Evolutionary conservation across 768 basidiomycete genomes (phyloP).

Genomic region (Auricularia heimuer): DNA sequence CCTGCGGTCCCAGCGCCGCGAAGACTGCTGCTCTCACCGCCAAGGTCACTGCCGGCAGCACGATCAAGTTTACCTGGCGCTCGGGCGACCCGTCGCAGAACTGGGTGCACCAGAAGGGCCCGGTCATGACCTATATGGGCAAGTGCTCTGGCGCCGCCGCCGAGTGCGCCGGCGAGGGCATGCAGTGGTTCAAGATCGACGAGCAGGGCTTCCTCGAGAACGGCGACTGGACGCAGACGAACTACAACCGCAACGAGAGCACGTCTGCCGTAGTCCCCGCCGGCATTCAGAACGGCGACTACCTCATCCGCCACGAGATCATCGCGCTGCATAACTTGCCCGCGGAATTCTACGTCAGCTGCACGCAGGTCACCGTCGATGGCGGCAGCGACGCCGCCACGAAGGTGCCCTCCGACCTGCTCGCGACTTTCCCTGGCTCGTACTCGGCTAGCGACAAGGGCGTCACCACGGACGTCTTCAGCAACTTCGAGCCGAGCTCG

Average conservation of each 20-base stretch:
- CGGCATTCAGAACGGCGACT: background rate
- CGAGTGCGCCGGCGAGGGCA: background rate
- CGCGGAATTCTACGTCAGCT: background rate
- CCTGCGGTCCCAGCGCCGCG: too few relatives aligned
- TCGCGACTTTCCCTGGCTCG: background rate
- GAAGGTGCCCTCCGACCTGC: background rate
- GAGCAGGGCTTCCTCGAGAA: background rate
- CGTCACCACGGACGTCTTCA: background rate
- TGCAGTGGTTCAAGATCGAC: background rate
- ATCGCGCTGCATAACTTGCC: background rate
- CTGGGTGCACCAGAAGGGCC: constrained; percentile 2
- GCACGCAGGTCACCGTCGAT: background rate
- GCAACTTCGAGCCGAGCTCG: background rate
- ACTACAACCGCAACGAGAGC: background rate
- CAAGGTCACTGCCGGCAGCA: too few relatives aligned
- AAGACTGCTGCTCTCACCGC: too few relatives aligned
- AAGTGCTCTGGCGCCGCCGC: background rate
- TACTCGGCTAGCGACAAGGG: background rate
- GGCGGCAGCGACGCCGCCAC: background rate
- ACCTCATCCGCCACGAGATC: background rate
- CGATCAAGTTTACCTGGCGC: background rate
- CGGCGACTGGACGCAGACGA: background rate
- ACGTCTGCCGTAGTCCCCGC: background rate
- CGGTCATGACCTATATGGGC: constrained; percentile 6
- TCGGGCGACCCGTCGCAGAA: constrained; percentile 1